phyloP scores from a whole-genome alignment of 148 eudicot species.

The Rhododendron ovatum region DNA sequence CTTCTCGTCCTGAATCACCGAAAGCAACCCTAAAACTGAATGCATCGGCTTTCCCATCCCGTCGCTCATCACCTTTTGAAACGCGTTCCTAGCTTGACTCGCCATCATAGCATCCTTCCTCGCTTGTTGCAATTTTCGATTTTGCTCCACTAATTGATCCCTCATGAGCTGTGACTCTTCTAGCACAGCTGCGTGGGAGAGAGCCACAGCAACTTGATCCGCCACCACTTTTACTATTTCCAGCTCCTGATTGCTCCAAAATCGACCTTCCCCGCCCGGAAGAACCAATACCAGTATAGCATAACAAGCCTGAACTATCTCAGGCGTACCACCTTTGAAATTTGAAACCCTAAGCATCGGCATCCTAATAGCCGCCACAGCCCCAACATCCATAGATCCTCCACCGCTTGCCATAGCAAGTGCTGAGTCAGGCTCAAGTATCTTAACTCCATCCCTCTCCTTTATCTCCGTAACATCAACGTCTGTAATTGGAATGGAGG shows the following conservation, averaged over 20 bases:
- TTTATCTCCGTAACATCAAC: conserved; percentile 55
- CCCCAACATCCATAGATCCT: conserved; percentile 44
- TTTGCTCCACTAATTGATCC: conserved; percentile 60
- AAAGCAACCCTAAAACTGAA: conserved; percentile 68
- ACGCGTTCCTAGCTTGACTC: conserved; percentile 63
- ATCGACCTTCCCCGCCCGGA: conserved; percentile 42
- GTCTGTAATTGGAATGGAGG: conserved; percentile 48
- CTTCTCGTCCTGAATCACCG: conserved; percentile 53
- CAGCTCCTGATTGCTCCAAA: conserved; percentile 59
- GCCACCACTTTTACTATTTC: conserved; percentile 80
- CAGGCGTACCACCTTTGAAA: conserved; percentile 87
- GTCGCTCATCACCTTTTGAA: conserved; percentile 81
- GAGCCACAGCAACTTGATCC: conserved; percentile 94
- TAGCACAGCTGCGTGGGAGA: conserved; percentile 81
- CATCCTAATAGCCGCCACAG: conserved; percentile 81
- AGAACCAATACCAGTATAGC: conserved; percentile 75
- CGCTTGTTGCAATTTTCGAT: conserved; percentile 70
- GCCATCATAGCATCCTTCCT: conserved; percentile 73
- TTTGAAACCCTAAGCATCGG: conserved; percentile 75
- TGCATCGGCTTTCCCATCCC: conserved; percentile 89
- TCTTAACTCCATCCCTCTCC: conserved; percentile 46
- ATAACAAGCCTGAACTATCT: conserved; percentile 62
- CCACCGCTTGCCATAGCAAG: conserved; percentile 58
- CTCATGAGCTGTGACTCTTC: conserved; percentile 81
- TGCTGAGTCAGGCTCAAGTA: conserved; percentile 51